Percentiles rank a stretch among this genome's conserved stretches.
Evolutionary conservation across 2,329 filamentous ascomycete species (phyloP).

Genomic region (Penicillium concentricum): DNA sequence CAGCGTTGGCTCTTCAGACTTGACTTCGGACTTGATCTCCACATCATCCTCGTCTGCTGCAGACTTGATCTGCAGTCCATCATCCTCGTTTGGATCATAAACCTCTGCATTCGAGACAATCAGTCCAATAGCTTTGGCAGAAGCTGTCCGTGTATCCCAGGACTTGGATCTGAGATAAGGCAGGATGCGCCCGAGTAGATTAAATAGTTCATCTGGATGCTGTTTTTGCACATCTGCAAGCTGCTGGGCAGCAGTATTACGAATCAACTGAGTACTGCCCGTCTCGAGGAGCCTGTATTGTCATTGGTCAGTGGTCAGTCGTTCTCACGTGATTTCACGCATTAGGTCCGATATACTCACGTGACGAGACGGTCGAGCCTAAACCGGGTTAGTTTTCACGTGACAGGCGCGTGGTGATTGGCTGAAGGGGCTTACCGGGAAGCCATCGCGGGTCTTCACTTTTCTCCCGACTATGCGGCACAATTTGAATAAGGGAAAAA

Average conservation of each 20-base stretch:
- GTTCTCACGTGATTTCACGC: background rate
- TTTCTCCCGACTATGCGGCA: conserved; percentile 24
- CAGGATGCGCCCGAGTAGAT: conserved; percentile 88
- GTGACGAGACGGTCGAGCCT: conserved; percentile 84
- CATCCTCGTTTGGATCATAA: conserved; percentile 83
- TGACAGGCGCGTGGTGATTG: conserved; percentile 27
- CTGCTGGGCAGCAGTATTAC: conserved; percentile 95
- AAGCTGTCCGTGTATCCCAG: conserved; percentile 93
- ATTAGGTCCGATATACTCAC: conserved; percentile 55
- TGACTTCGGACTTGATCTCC: conserved; percentile 39
- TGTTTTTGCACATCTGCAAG: conserved; percentile 97
- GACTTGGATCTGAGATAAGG: conserved; percentile 92
- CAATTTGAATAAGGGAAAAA: conserved; percentile 17
- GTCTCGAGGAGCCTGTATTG: conserved; percentile 81
- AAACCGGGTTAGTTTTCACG: conserved; percentile 34
- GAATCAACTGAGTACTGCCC: conserved; percentile 90
- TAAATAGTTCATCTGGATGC: conserved; percentile 96
- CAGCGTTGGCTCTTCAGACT: conserved; percentile 40
- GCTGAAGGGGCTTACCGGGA: conserved; percentile 39
- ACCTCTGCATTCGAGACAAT: conserved; percentile 85
- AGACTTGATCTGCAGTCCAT: conserved; percentile 52
- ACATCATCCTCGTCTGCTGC: conserved; percentile 53
- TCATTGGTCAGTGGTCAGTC: conserved; percentile 27
- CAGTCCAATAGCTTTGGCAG: conserved; percentile 89
- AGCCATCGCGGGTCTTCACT: conserved; percentile 39